phyloP scores from a whole-genome alignment of 2,329 filamentous ascomycete species.

The Orbilia brochopaga region DNA sequence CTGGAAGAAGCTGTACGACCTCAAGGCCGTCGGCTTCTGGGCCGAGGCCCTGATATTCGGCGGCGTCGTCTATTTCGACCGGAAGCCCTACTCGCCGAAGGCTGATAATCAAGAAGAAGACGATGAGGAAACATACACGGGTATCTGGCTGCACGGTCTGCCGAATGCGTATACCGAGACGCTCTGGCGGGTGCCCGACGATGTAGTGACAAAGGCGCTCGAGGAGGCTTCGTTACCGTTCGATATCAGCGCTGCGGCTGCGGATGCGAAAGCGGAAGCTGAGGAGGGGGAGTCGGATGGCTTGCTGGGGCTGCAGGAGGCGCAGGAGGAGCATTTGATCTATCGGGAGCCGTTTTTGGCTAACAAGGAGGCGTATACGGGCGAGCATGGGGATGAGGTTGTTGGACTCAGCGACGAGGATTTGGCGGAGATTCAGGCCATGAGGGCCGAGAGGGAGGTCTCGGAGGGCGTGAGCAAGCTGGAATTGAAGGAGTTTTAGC shows the following conservation, averaged over 20 bases:
- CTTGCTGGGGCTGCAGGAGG: constrained; percentile 34
- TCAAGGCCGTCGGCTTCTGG: constrained; percentile 45
- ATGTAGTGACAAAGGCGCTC: constrained; percentile 17
- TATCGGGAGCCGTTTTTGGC: constrained; percentile 25
- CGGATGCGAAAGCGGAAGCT: background rate
- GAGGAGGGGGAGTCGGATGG: constrained; percentile 4
- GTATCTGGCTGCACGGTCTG: constrained; percentile 43
- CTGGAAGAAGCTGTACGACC: constrained; percentile 42
- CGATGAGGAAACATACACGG: constrained; percentile 18
- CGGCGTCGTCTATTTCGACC: constrained; percentile 38
- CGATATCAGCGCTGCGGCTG: constrained; percentile 20
- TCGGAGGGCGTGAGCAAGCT: background rate
- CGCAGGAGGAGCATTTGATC: constrained; percentile 34
- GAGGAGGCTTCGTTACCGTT: constrained; percentile 21
- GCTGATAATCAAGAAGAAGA: too few species aligned
- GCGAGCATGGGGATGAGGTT: constrained; percentile 24
- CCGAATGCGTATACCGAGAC: constrained; percentile 31
- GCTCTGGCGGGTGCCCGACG: constrained; percentile 42
- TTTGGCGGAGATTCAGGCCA: constrained; percentile 13
- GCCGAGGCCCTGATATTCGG: constrained; percentile 45
- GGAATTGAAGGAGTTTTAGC: background rate
- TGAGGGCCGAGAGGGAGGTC: background rate
- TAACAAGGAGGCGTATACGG: constrained; percentile 28
- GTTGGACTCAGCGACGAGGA: constrained; percentile 31
- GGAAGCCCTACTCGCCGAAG: constrained; percentile 12